A percentile compares a stretch with the other conserved stretches of the same genome.
Evolutionary conservation across 2,329 filamentous ascomycete species (phyloP).

Genomic region (Chaetomiaceae sp.): DNA sequence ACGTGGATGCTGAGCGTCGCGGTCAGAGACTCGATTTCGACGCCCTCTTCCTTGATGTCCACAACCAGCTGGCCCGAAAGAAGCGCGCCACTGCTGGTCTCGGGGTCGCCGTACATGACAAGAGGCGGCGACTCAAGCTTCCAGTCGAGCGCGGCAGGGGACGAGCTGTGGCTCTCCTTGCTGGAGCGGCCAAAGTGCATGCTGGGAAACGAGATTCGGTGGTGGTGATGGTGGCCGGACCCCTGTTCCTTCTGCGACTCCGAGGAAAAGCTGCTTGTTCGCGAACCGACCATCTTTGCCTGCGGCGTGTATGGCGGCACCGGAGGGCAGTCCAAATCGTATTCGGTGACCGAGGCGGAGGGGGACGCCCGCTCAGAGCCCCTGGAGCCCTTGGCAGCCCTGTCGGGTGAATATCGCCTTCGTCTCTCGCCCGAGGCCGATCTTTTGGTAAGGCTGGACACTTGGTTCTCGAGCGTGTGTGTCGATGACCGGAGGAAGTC

Average conservation of each 20-base stretch:
- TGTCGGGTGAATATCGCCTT: conserved; percentile 31
- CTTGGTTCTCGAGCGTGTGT: conserved; percentile 41
- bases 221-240: conserved; percentile 23
- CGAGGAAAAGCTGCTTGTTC: conserved; percentile 20
- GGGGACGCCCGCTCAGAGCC: conserved; percentile 33
- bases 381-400: conserved; percentile 27
- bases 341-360: conserved; percentile 36
- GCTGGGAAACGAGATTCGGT: conserved; percentile 38
- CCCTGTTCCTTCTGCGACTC: conserved; percentile 29
- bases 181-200: conserved; percentile 40
- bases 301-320: conserved; percentile 21
- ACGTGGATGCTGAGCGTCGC: conserved; percentile 68
- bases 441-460: conserved; percentile 46
- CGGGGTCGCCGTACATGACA: conserved; percentile 72
- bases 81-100: conserved; percentile 75
- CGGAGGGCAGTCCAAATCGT: conserved; percentile 31
- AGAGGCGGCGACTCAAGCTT: conserved; percentile 82
- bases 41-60: conserved; percentile 60
- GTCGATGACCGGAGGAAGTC: conserved; percentile 55
- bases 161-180: conserved; percentile 37
- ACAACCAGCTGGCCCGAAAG: conserved; percentile 80
- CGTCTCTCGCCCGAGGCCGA: conserved; percentile 28
- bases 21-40: conserved; percentile 67
- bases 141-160: conserved; percentile 46
- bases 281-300: conserved; percentile 25